Evolutionary conservation across 2,329 filamentous ascomycete genomes (phyloP).

Genomic region (Phyllosticta paracitricarpa): DNA sequence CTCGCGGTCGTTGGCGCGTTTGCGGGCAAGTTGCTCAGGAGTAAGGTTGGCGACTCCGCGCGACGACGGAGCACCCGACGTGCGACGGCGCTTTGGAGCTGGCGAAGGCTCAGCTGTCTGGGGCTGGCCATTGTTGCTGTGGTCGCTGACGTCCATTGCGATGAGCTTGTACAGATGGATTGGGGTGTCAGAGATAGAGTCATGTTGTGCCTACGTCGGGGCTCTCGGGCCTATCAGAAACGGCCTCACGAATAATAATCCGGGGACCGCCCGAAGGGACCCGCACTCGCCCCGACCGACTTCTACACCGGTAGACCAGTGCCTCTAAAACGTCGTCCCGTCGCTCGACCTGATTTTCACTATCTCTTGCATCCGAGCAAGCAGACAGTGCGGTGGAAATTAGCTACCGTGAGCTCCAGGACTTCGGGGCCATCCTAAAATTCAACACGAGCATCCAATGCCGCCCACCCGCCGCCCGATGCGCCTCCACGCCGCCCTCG

Average conservation of each 20-base stretch:
- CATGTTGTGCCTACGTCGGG: neutral
- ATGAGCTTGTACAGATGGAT: neutral
- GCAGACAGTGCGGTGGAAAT: neutral
- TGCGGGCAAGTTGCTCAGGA: constrained; percentile 78
- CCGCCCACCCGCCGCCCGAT: neutral
- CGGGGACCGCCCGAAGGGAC: neutral
- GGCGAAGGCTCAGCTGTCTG: neutral
- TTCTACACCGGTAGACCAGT: neutral
- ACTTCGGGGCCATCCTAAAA: neutral
- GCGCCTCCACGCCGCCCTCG: neutral
- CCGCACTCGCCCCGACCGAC: neutral
- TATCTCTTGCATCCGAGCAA: neutral
- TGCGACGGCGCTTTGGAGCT: constrained; percentile 23
- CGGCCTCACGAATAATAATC: neutral
- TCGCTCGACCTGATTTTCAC: neutral
- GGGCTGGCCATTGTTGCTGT: neutral
- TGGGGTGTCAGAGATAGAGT: neutral
- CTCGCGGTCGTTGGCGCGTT: constrained; percentile 83
- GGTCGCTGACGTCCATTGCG: neutral
- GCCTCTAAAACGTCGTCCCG: neutral
- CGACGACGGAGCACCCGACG: constrained; percentile 33
- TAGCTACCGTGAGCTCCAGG: neutral
- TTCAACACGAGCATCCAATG: neutral
- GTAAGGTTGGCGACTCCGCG: constrained; percentile 81
- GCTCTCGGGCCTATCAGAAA: neutral